Base-by-base conservation (phyloP, 2,329 filamentous ascomycete species). In the Claviceps fusiformis region DNA sequence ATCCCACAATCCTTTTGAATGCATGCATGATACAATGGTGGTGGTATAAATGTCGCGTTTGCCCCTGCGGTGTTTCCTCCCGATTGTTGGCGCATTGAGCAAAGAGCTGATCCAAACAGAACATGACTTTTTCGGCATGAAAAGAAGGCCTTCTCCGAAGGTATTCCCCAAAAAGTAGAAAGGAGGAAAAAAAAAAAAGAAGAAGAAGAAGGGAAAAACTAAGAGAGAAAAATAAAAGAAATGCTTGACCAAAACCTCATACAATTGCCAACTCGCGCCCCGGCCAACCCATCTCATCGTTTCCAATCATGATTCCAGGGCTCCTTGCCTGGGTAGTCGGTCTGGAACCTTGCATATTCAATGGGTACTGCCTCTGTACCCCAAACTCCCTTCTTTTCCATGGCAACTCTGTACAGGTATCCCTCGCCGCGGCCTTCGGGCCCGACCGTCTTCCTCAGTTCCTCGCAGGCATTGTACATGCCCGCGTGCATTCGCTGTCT, bases 221-320 rank as follows among this genome's bases (percentile, higher is more conserved):
- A 24, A 24, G n/a, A 44, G 17, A 10, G n/a, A 45, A 45, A 45
- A 45, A 43, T 3, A 43, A 19, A 43, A 37, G 9, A 45, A 45
- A 19, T n/a, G 9, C 17, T 19, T 44, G 9, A 9, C 43, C 43
- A 33, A 48, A 19, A 3, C 2, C 24, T 24, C 17, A 9, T 9
- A 17, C 17, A 19, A n/a, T 17, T 10, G 17, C 31, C 9, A 49
- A 49, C 6, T 17, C 47, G 3, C 24, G 24, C 24, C 24, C 24
- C 29, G 17, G 17, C 31, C 9, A 49, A 49, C 6, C 10, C 47
- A 3, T n/a, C 63, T 63, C 65, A 75, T 71, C 85, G 80, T 75
- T 83, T 95, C 93, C 93, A 98, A 13, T 75, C 85, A 72, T 95
- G 84, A 73, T 97, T 93, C 90, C 92, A 98, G n/a, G 89, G 82